Evolutionary conservation across 2,329 filamentous ascomycete species (phyloP).

Genomic region (Pseudogymnoascus destructans): DNA sequence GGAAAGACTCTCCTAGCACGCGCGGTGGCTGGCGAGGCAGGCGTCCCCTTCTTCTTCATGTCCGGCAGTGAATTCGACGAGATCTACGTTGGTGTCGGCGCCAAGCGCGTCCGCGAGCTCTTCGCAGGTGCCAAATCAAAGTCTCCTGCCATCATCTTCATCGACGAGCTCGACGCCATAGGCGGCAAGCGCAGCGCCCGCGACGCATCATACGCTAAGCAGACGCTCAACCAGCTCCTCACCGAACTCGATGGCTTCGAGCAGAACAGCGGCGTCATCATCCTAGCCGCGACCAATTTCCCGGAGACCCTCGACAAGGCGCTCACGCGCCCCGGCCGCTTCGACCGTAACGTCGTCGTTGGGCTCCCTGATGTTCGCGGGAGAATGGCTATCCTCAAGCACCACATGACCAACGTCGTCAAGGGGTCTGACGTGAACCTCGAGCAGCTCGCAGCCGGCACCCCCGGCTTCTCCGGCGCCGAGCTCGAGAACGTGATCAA

Average conservation of each 20-base stretch:
- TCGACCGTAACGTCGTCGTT: constrained; percentile 85
- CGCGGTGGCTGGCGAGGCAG: constrained; percentile 91
- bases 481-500: constrained; percentile 96
- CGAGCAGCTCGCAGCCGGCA: constrained; percentile 70
- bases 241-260: constrained; percentile 97
- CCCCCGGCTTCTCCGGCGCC: constrained; percentile 84
- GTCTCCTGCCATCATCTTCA: constrained; percentile 86
- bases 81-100: constrained; percentile 92
- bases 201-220: constrained; percentile 90
- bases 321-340: constrained; percentile 82
- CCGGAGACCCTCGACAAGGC: constrained; percentile 91
- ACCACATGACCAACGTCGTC: constrained; percentile 88
- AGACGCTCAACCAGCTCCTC: constrained; percentile 91
- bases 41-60: constrained; percentile 99
- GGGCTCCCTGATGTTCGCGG: constrained; percentile 85
- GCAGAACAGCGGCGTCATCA: constrained; percentile 86
- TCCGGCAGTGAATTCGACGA: constrained; percentile 98
- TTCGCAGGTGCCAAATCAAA: constrained; percentile 73
- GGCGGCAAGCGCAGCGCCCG: constrained; percentile 85
- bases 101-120: constrained; percentile 91
- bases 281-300: constrained; percentile 93
- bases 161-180: constrained; percentile 88
- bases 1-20: constrained; percentile 93
- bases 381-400: constrained; percentile 80
- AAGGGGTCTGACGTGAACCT: constrained; percentile 68